These are phyloP conservation scores for Nakaseomyces kungkrabaensis DNA, from an alignment of 1,139 yeast genomes.

Conservation along the genomic window DNA sequence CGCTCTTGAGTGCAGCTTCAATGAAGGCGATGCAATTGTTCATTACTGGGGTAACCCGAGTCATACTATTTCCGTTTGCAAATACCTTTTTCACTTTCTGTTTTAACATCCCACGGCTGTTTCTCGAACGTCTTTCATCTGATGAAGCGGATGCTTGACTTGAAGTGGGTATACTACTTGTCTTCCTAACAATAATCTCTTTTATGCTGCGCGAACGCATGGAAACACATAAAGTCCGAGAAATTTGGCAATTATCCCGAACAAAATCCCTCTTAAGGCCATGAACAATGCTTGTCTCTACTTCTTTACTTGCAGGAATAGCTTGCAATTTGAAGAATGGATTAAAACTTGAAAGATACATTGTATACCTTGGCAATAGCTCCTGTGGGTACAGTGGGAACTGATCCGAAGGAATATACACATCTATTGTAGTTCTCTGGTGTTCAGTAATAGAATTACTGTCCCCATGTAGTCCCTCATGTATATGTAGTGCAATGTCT, in stretches of 20 bases:
- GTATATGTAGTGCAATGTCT: background rate
- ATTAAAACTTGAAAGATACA: constrained; percentile 22
- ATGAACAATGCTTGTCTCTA: constrained; percentile 42
- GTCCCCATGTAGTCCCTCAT: background rate
- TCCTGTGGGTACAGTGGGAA: constrained; percentile 11
- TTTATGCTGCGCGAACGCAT: constrained; percentile 50
- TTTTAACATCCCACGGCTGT: constrained; percentile 8
- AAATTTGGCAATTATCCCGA: constrained; percentile 6
- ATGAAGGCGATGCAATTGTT: constrained; percentile 17
- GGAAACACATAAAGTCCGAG: constrained; percentile 33
- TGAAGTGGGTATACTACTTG: constrained; percentile 3
- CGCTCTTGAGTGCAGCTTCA: constrained; percentile 17
- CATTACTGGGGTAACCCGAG: constrained; percentile 17
- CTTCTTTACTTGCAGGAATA: constrained; percentile 36
- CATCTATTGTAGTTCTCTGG: background rate
- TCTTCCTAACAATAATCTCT: constrained; percentile 37
- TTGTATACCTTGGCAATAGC: constrained; percentile 23
- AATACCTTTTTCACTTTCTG: constrained; percentile 24
- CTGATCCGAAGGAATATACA: background rate
- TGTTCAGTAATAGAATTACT: constrained; percentile 3
- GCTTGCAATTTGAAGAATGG: constrained; percentile 33
- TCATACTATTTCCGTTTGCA: constrained; percentile 21
- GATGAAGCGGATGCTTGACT: background rate
- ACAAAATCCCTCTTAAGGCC: constrained; percentile 50
- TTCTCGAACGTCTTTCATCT: background rate